These are phyloP conservation scores for Quercus glauca DNA, from an alignment of 306 rosid genomes.

Conservation along the genomic window DNA sequence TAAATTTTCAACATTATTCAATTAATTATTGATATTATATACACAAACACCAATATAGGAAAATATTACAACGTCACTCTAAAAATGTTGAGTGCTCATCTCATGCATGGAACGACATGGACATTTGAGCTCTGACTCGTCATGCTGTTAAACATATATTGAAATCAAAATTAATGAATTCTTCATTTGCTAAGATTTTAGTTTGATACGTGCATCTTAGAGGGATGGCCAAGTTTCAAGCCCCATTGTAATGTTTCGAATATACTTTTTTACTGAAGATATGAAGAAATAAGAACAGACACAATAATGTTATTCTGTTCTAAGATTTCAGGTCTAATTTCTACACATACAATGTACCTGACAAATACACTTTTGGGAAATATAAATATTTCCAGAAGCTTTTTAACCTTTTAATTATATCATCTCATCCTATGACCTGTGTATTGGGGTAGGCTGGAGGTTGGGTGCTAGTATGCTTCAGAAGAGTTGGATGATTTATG, in stretches of 20 bases:
- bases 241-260: background rate
- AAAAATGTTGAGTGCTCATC: background rate
- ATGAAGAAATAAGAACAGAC: background rate
- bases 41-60: background rate
- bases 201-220: background rate
- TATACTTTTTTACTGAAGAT: background rate
- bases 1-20: no score
- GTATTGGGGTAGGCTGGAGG: background rate
- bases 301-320: background rate
- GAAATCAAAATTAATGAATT: background rate
- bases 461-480: background rate
- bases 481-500: background rate
- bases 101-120: background rate
- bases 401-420: background rate
- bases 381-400: background rate
- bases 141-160: background rate
- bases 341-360: background rate
- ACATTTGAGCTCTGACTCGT: background rate
- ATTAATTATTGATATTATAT: background rate
- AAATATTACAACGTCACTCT: background rate
- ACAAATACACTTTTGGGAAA: background rate
- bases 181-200: background rate
- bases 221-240: background rate
- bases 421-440: background rate
- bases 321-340: background rate